Evolutionary conservation across 75 land plant species (phyloP), one percentile per base, ranked within the genome.

Genomic region (Sequoia sempervirens): DNA sequence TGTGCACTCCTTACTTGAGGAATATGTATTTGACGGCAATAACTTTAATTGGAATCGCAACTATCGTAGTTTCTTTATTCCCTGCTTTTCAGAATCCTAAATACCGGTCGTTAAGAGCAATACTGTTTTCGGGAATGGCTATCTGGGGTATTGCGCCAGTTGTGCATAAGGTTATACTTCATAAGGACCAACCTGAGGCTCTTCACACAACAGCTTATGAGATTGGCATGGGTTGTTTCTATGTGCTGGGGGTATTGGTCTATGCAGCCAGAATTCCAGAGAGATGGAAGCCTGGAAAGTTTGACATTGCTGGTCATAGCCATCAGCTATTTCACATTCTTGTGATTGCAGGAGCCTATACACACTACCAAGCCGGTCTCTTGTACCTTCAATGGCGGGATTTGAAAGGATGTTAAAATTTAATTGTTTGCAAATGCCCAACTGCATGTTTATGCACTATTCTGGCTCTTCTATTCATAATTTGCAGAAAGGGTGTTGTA

Each of bases 61-160:
- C 98, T 2, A 84, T 96, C 72, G 26, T 85, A 64, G 91, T 92
- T 13, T 86, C 95, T 52, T 85, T 97, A 80, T 82, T 92, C 20
- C 99, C 99, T 66, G 80, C 80, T 23, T 86, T 90, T 37, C 91
- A 92, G 17, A 83, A 88, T 6, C 85, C 94, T 18, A 76, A 85
- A 52, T 93, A 85, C 84, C 89, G 99, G 13, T 83, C 90, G 14
- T 85, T 89, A 54, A 87, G 95, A 4, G 91, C 92, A 32, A 14
- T 84, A 28, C 84, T 96, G 75, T 97, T 97, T 88, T 64, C 80
- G 0, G 87, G 89, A 40, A 94, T 97, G 99, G 99, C 95, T 2
- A 18, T 94, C 68, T 94, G 91, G 36, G 99, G 98, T 12, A 46
- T 96, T 17, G 84, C 96, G 1, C 99, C 99, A n/a, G 95, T 90